phyloP scores from a whole-genome alignment of 352 stramenopile genomes.

The Globisporangium cystogenes region DNA sequence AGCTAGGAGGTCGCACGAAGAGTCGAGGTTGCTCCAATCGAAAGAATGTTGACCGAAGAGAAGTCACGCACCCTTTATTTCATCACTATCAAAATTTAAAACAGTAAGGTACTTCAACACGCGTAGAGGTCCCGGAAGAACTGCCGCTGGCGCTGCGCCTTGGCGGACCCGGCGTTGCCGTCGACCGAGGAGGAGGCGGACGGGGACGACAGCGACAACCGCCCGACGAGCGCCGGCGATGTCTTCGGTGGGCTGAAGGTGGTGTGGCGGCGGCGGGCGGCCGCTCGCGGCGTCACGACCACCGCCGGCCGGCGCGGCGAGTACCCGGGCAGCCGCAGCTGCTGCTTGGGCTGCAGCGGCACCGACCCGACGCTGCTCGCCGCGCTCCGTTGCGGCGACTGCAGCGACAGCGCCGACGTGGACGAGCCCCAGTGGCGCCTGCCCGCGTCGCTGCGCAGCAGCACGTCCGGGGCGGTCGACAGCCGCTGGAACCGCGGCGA shows the following conservation, averaged over 20 bases:
- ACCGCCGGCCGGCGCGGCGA: not conserved
- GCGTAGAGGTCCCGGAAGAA: conserved; percentile 33
- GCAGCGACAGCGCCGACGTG: conserved; percentile 33
- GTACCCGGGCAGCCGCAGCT: not conserved
- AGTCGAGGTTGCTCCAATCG: no score
- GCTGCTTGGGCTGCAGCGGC: conserved; percentile 7
- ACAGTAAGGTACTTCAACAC: not conserved
- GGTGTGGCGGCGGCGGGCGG: no score
- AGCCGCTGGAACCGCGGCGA: conserved; percentile 13
- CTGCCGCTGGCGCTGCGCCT: conserved; percentile 15
- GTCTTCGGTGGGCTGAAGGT: no score
- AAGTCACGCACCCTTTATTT: no score
- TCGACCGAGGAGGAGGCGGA: not conserved
- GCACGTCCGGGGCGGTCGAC: conserved; percentile 27
- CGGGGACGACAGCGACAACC: not conserved
- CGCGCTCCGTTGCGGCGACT: conserved; percentile 21
- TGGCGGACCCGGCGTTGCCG: conserved; percentile 2
- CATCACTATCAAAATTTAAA: no score
- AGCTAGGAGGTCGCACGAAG: no score
- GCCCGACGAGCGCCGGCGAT: not conserved
- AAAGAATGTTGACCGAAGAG: no score
- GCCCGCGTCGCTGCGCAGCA: conserved; percentile 39
- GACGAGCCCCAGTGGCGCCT: conserved; percentile 37
- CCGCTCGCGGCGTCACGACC: conserved; percentile 7
- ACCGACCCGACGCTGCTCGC: conserved; percentile 12